A percentile compares a stretch with the other conserved stretches of the same genome.
These are phyloP conservation scores for Raffaelea arxii DNA, from an alignment of 2,329 filamentous ascomycete genomes.

Conservation along the genomic window DNA sequence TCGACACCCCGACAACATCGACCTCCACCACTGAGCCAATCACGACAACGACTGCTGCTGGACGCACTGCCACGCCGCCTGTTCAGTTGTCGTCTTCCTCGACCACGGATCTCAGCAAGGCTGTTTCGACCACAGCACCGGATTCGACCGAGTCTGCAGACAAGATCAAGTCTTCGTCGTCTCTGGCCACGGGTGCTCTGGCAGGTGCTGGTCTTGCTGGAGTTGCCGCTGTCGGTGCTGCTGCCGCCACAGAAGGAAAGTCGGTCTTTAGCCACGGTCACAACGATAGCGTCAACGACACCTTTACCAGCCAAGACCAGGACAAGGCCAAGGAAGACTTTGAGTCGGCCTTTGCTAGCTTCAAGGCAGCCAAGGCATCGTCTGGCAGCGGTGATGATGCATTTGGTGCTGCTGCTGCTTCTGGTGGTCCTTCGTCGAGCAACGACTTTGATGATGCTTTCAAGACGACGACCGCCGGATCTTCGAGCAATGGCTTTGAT, in stretches of 20 bases:
- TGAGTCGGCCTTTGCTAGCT: slow-evolving; percentile 74
- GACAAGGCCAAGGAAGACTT: slow-evolving; percentile 69
- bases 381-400: slow-evolving; percentile 1
- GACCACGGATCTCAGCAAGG: too few relatives aligned
- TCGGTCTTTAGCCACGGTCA: slow-evolving; percentile 11
- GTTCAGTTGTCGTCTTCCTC: too few relatives aligned
- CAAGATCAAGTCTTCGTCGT: neutral
- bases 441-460: slow-evolving; percentile 22
- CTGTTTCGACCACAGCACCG: too few relatives aligned
- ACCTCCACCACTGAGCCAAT: neutral
- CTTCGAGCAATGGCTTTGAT: slow-evolving; percentile 18
- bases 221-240: slow-evolving; percentile 2
- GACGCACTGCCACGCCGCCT: neutral
- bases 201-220: neutral
- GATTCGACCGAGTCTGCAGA: too few relatives aligned
- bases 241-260: slow-evolving; percentile 1
- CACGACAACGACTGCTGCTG: neutral
- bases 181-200: neutral
- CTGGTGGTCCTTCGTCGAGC: too few relatives aligned
- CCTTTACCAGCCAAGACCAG: slow-evolving; percentile 43
- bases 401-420: slow-evolving; percentile 5
- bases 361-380: slow-evolving; percentile 33
- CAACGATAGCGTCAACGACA: slow-evolving; percentile 27
- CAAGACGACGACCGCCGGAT: slow-evolving; percentile 20
- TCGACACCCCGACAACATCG: too few relatives aligned